Evolutionary conservation across 2,329 filamentous ascomycete genomes (phyloP).

Genomic region (Trichoderma atroviride): DNA sequence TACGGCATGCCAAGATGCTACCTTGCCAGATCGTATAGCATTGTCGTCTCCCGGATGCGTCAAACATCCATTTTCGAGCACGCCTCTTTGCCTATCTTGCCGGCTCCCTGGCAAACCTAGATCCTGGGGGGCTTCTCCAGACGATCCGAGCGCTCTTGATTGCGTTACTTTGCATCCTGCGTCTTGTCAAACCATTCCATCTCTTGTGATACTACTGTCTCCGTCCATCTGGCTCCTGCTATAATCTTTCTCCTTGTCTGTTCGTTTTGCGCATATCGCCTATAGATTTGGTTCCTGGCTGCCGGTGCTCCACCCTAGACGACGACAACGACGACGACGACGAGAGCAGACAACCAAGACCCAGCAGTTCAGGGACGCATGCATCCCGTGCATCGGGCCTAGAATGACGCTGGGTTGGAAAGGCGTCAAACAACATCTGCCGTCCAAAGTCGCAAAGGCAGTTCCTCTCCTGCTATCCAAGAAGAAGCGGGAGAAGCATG

Average conservation of each 20-base stretch:
- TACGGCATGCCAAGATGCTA: conserved; percentile 26
- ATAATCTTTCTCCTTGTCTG: neutral
- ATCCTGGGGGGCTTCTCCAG: neutral
- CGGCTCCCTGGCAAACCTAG: conserved; percentile 8
- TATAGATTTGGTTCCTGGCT: neutral
- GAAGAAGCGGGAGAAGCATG: conserved; percentile 35
- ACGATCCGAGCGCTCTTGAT: neutral
- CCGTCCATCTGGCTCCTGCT: neutral
- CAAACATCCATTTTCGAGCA: conserved; percentile 3
- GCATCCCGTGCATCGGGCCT: conserved; percentile 18
- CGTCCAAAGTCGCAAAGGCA: conserved; percentile 37
- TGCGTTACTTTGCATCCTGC: conserved; percentile 15
- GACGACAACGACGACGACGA: neutral
- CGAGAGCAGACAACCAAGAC: neutral
- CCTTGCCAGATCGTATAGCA: conserved; percentile 23
- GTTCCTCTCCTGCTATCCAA: conserved; percentile 38
- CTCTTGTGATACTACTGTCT: neutral
- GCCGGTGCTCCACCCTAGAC: neutral
- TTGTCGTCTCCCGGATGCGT: conserved; percentile 20
- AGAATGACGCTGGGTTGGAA: conserved; percentile 43
- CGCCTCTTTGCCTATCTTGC: neutral
- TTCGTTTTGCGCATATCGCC: neutral
- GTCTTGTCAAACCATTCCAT: neutral
- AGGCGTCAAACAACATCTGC: conserved; percentile 42
- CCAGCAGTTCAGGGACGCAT: conserved; percentile 13